Percentiles rank a stretch among this genome's conserved stretches.
Evolutionary conservation across 768 basidiomycete species (phyloP).

Genomic region (Phaffia australis): DNA sequence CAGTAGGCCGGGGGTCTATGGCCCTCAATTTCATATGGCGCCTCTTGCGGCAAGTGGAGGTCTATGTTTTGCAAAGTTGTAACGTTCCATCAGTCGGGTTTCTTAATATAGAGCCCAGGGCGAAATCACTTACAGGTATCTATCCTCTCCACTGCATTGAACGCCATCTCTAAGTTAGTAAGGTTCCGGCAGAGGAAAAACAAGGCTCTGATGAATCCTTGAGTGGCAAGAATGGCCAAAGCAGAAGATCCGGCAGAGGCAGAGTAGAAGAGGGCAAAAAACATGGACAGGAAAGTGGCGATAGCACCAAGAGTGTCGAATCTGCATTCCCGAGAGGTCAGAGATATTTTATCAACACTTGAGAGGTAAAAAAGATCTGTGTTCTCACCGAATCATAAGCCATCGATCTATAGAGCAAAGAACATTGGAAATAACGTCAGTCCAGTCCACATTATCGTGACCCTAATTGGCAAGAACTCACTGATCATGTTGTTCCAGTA

Average conservation of each 20-base stretch:
- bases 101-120: neutral
- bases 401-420: too few relatives aligned
- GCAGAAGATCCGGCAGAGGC: conserved; percentile 55
- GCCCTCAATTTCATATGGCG: conserved; percentile 50
- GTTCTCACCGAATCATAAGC: too few relatives aligned
- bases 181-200: conserved; percentile 36
- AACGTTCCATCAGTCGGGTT: neutral
- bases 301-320: conserved; percentile 49
- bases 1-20: conserved; percentile 59
- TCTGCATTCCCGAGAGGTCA: neutral
- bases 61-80: conserved; percentile 29
- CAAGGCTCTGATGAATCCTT: conserved; percentile 2
- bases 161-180: conserved; percentile 56
- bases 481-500: conserved; percentile 17
- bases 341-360: conserved; percentile 5
- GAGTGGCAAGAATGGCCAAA: conserved; percentile 58
- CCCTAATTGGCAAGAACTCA: neutral
- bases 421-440: too few relatives aligned
- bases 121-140: conserved; percentile 43
- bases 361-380: neutral
- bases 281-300: conserved; percentile 54
- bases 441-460: too few relatives aligned
- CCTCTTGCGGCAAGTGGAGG: conserved; percentile 56
- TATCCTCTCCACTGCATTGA: conserved; percentile 64
- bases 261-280: conserved; percentile 54